Percentiles rank a stretch among this genome's conserved stretches.
Conservation (phyloP, 306 rosid genomes). For the cucumber (Cucumis sativus) region DNA sequence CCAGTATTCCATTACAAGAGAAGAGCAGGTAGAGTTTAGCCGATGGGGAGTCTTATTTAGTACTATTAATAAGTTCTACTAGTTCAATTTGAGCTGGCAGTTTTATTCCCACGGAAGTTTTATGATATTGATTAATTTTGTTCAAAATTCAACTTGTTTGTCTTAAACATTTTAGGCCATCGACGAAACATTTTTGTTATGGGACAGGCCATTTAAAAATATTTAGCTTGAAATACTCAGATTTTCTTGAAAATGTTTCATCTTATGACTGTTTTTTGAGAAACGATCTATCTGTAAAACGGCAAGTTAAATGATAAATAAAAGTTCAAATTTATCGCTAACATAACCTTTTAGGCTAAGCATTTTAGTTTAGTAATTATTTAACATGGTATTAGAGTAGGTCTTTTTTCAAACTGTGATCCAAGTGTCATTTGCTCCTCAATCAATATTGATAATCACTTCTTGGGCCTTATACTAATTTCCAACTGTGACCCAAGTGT, state of each 20-base stretch:
- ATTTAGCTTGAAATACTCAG: background rate
- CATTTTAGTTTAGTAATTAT: background rate
- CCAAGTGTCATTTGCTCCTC: background rate
- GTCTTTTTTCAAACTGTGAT: background rate
- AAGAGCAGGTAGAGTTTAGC: conserved; percentile 61
- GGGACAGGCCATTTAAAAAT: background rate
- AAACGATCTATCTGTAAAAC: background rate
- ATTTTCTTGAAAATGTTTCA: background rate
- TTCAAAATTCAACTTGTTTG: background rate
- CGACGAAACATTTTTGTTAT: background rate
- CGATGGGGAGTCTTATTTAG: background rate
- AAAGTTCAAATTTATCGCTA: background rate
- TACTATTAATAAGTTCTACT: background rate
- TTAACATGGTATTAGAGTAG: background rate
- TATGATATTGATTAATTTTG: background rate
- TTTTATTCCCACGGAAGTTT: background rate
- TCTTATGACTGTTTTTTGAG: background rate
- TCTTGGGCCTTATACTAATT: background rate
- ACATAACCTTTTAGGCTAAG: background rate
- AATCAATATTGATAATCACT: background rate
- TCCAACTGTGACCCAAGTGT: background rate
- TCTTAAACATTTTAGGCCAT: background rate
- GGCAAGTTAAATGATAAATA: background rate
- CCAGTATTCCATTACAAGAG: conserved; percentile 49
- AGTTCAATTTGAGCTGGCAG: background rate